A percentile compares a stretch with the other conserved stretches of the same genome.
These are phyloP conservation scores for Penicillium corylophilum DNA, from an alignment of 2,329 filamentous ascomycete species.

Conservation along the genomic window DNA sequence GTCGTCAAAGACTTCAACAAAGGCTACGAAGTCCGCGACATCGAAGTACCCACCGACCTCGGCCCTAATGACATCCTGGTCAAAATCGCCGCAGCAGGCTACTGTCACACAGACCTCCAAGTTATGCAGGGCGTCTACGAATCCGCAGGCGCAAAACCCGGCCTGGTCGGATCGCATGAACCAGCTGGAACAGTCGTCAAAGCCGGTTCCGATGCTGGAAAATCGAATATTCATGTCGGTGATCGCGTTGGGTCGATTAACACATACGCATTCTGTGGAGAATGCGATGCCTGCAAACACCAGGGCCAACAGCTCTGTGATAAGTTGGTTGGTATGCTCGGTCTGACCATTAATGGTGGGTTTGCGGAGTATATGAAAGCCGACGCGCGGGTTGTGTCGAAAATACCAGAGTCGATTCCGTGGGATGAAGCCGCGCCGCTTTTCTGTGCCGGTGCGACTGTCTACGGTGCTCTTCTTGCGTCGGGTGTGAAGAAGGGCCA, in stretches of 20 bases:
- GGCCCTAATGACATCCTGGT: conserved; percentile 17
- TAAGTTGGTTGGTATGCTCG: neutral
- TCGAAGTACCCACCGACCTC: conserved; percentile 12
- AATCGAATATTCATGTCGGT: neutral
- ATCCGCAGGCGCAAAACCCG: conserved; percentile 23
- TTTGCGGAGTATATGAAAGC: neutral
- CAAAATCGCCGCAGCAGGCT: conserved; percentile 14
- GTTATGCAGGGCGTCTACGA: conserved; percentile 20
- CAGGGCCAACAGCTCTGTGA: neutral
- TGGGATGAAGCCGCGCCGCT: neutral
- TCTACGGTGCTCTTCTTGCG: neutral
- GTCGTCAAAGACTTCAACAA: conserved; percentile 20
- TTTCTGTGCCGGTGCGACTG: neutral
- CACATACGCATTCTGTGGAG: neutral
- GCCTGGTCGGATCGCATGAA: neutral
- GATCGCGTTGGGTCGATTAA: neutral
- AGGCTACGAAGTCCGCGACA: conserved; percentile 20
- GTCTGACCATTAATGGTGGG: neutral
- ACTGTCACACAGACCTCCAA: conserved; percentile 22
- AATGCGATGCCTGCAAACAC: neutral
- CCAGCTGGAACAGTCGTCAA: neutral
- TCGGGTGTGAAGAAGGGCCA: neutral
- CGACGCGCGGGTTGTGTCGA: neutral
- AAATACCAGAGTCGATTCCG: neutral
- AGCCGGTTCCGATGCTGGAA: neutral